Percentiles rank a stretch among this genome's conserved stretches.
Conservation (phyloP, 1,284 basidiomycete species). For the Phellopilus nigrolimitatus region DNA sequence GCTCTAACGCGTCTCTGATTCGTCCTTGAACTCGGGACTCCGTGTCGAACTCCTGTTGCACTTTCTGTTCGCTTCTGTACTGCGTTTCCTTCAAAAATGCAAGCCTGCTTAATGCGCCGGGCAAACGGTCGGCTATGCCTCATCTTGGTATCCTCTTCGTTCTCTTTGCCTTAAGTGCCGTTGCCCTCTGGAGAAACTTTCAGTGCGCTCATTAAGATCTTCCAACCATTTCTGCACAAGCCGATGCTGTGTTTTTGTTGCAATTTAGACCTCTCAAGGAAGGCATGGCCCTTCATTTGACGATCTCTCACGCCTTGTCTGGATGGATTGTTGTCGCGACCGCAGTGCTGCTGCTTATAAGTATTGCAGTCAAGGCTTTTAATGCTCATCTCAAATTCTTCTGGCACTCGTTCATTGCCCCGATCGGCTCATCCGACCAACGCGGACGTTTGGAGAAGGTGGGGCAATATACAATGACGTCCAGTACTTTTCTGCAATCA, state of each 20-base stretch:
- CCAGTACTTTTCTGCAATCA: neutral
- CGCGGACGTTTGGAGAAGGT: conserved; percentile 42
- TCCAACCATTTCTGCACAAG: too few species aligned
- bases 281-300: conserved; percentile 7
- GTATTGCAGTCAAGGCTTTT: conserved; percentile 28
- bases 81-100: neutral
- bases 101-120: neutral
- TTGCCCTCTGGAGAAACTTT: too few species aligned
- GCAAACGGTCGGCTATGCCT: too few species aligned
- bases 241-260: too few species aligned
- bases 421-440: conserved; percentile 36
- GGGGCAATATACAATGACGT: conserved; percentile 22
- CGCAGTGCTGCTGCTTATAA: conserved; percentile 20
- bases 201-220: too few species aligned
- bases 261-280: neutral
- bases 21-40: too few species aligned
- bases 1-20: too few species aligned
- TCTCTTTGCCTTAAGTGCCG: too few species aligned
- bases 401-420: conserved; percentile 45
- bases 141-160: too few species aligned
- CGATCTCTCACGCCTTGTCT: conserved; percentile 1
- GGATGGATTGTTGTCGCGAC: conserved; percentile 13
- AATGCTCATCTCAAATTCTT: conserved; percentile 40
- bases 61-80: neutral
- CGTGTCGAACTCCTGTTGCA: neutral